Evolutionary conservation across 352 stramenopile species (phyloP), one percentile per base, ranked within the genome.

Genomic region (Thraustochytrium striatum): DNA sequence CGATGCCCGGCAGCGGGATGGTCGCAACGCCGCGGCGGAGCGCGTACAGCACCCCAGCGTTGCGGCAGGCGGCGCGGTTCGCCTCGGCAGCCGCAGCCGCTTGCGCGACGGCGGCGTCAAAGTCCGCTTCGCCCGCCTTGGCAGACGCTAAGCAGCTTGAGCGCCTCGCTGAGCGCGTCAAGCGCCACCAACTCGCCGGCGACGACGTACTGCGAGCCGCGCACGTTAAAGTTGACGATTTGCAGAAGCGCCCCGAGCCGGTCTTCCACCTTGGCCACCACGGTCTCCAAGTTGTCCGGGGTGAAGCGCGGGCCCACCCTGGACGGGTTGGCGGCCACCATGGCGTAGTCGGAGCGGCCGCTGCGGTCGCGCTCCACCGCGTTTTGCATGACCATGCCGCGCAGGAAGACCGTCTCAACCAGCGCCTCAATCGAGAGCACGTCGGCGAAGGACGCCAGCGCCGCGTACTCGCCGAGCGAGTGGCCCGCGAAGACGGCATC

Each of bases 211-310:
- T 95, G 90, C 3, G 83, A 82, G 75, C 88, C 87, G 70, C 92
- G 85, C 9, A 94, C 87, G 84, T 95, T 95, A 72, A 90, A 93
- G 83, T 94, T 95, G 53, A 95, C 89, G 2, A 94, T 88, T 69
- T 94, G 90, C 3, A 93, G 82, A 8, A 94, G 83, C 83, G 93
- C 89, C 13, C 85, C 83, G 0, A 87, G 91, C 13, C 84, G 83
- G 28, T 81, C 72, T 47, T 85, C 84, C 52, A 94, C 89, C 25
- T 83, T 84, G 41, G 91, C 84, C 2, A 95, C 88, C 32, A 93
- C 72, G n/a, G 85, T 83, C 81, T 90, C 85, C 81, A 95, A 84
- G 21, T 86, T 78, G 7, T 87, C 72, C 70, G 91, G 89, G 3
- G 87, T 89, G 72, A 93, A 91, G 13, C 90, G 85, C 2, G 83